Percentiles rank a stretch among this genome's conserved stretches.
Evolutionary conservation across 2,329 filamentous ascomycete species (phyloP).

Genomic region (Botrytis elliptica): DNA sequence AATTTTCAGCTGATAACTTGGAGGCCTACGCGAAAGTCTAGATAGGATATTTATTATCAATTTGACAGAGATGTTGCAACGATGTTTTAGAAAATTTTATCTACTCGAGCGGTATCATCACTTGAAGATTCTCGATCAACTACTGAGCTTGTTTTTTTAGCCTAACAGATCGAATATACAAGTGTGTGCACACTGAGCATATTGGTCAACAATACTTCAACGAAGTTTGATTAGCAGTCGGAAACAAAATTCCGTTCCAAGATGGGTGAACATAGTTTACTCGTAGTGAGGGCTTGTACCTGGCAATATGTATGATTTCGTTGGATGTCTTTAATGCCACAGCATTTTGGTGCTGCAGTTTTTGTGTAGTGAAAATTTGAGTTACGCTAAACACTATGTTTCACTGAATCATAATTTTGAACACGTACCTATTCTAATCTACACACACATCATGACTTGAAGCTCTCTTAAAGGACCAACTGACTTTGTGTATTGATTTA

Average conservation of each 20-base stretch:
- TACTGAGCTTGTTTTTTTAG: not conserved
- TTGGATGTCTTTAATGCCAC: not conserved
- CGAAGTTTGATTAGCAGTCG: not conserved
- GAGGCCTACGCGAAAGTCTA: not conserved
- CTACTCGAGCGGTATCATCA: not conserved
- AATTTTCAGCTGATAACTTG: no score
- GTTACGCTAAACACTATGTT: not conserved
- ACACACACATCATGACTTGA: not conserved
- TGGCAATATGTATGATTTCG: not conserved
- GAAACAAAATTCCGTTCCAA: not conserved
- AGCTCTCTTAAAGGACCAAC: not conserved
- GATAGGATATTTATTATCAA: no score
- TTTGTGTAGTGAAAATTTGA: not conserved
- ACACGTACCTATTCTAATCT: not conserved
- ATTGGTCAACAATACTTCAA: no score
- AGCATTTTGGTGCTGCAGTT: conserved; percentile 21
- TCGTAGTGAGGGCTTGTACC: not conserved
- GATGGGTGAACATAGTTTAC: not conserved
- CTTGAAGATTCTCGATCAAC: not conserved
- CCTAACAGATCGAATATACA: no score
- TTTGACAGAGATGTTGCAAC: no score
- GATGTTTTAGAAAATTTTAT: no score
- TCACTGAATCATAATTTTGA: not conserved
- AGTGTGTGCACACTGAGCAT: no score
- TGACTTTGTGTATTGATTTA: not conserved